Conservation (phyloP, 202 grass and related monocot genomes). For the Digitaria exilis region DNA sequence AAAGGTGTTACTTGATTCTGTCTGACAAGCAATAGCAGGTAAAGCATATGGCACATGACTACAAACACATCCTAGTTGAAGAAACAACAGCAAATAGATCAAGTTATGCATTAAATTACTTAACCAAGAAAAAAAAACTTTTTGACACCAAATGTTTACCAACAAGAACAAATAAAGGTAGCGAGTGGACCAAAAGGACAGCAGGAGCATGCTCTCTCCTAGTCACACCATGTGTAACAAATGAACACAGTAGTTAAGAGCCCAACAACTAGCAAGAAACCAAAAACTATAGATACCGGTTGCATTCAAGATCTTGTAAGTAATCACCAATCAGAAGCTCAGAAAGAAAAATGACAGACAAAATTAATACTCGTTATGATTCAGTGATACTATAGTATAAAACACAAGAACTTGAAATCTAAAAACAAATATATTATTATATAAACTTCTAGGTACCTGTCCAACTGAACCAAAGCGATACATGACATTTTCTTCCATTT, state of each 20-base stretch:
- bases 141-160: not conserved
- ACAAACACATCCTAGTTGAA: not conserved
- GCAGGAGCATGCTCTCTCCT: not conserved
- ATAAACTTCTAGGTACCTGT: constrained; percentile 63
- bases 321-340: constrained; percentile 3
- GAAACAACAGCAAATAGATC: constrained; percentile 32
- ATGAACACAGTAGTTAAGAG: not conserved
- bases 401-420: not conserved
- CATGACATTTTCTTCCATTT: constrained; percentile 72
- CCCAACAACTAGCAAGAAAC: constrained; percentile 1
- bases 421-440: constrained; percentile 8
- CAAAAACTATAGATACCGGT: not conserved
- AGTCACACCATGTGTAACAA: constrained; percentile 3
- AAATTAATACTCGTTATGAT: constrained; percentile 3
- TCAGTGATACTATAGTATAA: not conserved
- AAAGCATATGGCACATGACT: constrained; percentile 17
- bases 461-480: constrained; percentile 96
- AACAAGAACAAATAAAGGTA: not conserved
- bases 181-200: not conserved
- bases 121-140: too few species aligned
- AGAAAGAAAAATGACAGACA: not conserved
- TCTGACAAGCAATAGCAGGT: constrained; percentile 2
- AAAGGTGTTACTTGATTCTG: constrained; percentile 1
- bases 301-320: constrained; percentile 11
- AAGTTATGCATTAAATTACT: constrained; percentile 16